Evolutionary conservation across 176 grass and related monocot species (phyloP).

Genomic region (Triticum timopheevii): DNA sequence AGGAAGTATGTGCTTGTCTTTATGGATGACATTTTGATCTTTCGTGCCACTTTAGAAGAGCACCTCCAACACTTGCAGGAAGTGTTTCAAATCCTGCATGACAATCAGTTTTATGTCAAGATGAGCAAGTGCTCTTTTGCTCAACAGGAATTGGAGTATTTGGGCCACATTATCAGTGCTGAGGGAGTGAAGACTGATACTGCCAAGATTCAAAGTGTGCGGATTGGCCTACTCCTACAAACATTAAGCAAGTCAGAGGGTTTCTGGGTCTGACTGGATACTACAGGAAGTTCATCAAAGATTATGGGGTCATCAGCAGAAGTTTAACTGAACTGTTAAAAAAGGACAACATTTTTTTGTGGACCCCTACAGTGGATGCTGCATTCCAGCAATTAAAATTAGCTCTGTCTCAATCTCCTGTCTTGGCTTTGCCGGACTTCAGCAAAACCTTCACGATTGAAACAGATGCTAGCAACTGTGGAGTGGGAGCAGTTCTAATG

Average conservation of each 20-base stretch:
- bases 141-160: background rate
- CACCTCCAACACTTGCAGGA: background rate
- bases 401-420: background rate
- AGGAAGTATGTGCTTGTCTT: background rate
- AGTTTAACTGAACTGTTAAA: background rate
- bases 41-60: background rate
- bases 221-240: background rate
- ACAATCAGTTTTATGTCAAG: background rate
- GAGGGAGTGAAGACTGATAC: background rate
- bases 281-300: background rate
- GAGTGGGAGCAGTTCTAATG: background rate
- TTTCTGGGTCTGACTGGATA: background rate
- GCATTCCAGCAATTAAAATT: background rate
- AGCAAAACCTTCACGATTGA: too few species aligned
- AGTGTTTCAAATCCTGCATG: background rate
- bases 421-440: background rate
- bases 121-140: background rate
- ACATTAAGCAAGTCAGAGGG: background rate
- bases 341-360: background rate
- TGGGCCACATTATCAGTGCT: background rate
- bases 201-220: background rate
- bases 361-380: background rate
- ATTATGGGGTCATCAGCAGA: background rate
- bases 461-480: too few species aligned
- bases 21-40: background rate